Base-by-base conservation (phyloP, 148 eudicot species). In the Tetragonia tetragonoides region DNA sequence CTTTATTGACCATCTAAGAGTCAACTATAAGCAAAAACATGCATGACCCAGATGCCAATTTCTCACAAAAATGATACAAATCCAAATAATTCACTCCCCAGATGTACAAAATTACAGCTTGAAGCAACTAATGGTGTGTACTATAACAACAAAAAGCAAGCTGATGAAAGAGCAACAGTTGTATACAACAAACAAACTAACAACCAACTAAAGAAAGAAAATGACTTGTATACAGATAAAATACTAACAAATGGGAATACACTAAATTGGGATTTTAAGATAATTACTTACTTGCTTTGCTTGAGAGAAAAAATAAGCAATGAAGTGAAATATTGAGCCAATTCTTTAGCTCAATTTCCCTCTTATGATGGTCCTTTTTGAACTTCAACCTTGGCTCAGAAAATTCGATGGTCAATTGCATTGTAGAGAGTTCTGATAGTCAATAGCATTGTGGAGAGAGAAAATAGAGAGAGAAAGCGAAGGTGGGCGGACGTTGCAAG, bases 331-430 rank as follows among this genome's bases (percentile, higher is more conserved):
- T 24, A 34, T 53, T 39, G 66, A 76, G 47, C 49, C 49, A 39
- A 63, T 46, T 78, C 21, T 62, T 7, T 46, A 74, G 23, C 20
- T 77, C 61, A 73, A 70, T 63, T 10, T n/a, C 23, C 41, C 17
- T 75, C 59, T 60, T 80, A 79, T 72, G 81, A 5, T 66, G 59
- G 34, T 28, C 34, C 12, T 53, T 51, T 10, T 39, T 21, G 2
- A 39, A 24, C 9, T 21, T 41, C 2, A 17, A 10, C 56, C 23
- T 66, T 21, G 21, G 28, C 56, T 70, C 37, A 62, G 77, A 78
- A 84, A 68, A 76, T 71, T 84, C 71, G 72, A 64, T 84, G 86
- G 93, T 91, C 88, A 85, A 85, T 74, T 77, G 63, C 79, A 84
- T 78, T 74, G 74, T 75, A 47, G 76, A 73, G 64, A 78, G 34